Evolutionary conservation across 345 rosid species (phyloP), one percentile per base, ranked within the genome.

Genomic region (Eucalyptus paniculata): DNA sequence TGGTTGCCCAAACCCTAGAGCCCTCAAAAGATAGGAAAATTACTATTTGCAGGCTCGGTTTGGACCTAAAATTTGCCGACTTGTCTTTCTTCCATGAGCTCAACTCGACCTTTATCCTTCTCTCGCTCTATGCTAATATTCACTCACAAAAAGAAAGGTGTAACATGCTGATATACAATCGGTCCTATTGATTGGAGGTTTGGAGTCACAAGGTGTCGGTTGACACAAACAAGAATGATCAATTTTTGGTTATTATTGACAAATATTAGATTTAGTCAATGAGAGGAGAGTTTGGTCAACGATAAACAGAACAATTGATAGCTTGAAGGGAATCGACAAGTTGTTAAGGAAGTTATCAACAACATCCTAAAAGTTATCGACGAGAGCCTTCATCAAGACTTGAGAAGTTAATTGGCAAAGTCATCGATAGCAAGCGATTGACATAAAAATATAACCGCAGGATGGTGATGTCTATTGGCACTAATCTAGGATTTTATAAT

Each of bases 281-380:
- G 30, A 77, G 47, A 77, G 9, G 5, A 21, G 14, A 40, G 9
- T 77, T 77, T 77, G 85, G 5, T 77, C 26, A 40, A 77, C 3
- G 0, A 77, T 77, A 2, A 77, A 21, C 1, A 11, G 0, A 77
- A 40, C 30, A 21, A 40, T n/a, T 0, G 26, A 72, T 34, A 72
- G 12, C 24, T 72, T 34, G 13, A 72, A 72, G 5, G 26, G 8
- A 77, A 40, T 23, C 5, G 9, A 2, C 30, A 37, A 40, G 9
- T 40, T 4, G 28, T 5, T 13, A 21, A 77, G 7, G 12, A 77
- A 19, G 4, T 6, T 24, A 19, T 37, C 15, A 2, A 77, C 30
- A 37, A 11, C 12, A 8, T 37, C 47, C 6, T 21, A 4, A 37
- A 77, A 77, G 15, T 40, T 37, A 77, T 77, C 1, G 8, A 77